Conservation (phyloP, 2,329 filamentous ascomycete genomes). For the Paramyrothecium roridum region DNA sequence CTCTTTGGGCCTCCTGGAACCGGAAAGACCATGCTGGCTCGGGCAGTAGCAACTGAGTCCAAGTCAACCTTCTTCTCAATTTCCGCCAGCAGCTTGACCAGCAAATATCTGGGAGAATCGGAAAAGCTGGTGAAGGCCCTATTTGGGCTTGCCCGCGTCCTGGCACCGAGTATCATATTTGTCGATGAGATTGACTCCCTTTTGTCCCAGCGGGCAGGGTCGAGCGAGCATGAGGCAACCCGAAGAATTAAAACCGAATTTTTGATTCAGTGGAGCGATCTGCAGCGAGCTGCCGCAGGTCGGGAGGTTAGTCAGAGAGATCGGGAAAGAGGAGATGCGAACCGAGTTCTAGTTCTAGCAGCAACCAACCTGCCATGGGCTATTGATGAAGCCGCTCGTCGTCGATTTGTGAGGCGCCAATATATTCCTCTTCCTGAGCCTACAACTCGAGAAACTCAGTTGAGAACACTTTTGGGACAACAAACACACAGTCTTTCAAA, state of each 20-base stretch:
- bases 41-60: conserved; percentile 88
- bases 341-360: conserved; percentile 85
- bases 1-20: conserved; percentile 97
- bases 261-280: conserved; percentile 92
- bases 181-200: conserved; percentile 97
- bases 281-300: conserved; percentile 88
- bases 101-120: conserved; percentile 93
- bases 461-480: conserved; percentile 75
- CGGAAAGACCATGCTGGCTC: conserved; percentile 95
- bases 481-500: conserved; percentile 80
- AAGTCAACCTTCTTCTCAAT: conserved; percentile 97
- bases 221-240: conserved; percentile 88
- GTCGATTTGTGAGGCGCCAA: conserved; percentile 87
- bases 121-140: conserved; percentile 94
- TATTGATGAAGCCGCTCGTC: conserved; percentile 90
- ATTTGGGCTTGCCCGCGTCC: conserved; percentile 81
- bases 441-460: conserved; percentile 73
- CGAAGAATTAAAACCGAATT: conserved; percentile 97
- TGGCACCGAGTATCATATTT: conserved; percentile 95
- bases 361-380: conserved; percentile 97
- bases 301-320: conserved; percentile 66
- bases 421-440: conserved; percentile 93
- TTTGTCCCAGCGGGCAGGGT: conserved; percentile 77
- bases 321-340: conserved; percentile 74
- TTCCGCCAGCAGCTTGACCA: conserved; percentile 88